These are phyloP conservation scores for Blastomyces silverae DNA, from an alignment of 2,329 filamentous ascomycete genomes.

Conservation along the genomic window DNA sequence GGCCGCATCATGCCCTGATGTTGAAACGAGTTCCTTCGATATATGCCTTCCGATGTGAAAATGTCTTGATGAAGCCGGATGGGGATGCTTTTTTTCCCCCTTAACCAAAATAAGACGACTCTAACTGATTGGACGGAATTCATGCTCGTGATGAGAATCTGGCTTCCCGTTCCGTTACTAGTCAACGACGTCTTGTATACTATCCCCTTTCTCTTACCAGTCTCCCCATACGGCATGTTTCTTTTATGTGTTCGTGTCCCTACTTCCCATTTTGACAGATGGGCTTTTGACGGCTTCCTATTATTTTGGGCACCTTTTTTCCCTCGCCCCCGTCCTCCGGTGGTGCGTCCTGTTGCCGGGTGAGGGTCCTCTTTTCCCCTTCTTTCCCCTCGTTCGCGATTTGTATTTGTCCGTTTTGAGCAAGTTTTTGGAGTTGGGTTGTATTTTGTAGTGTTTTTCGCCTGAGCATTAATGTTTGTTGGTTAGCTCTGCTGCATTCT, in stretches of 20 bases:
- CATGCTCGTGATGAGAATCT: conserved; percentile 4
- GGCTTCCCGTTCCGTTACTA: not conserved
- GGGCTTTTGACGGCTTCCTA: not conserved
- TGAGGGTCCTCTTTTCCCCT: not conserved
- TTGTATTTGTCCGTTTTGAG: not conserved
- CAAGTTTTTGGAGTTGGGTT: conserved; percentile 5
- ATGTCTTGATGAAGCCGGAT: conserved; percentile 3
- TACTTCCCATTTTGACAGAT: not conserved
- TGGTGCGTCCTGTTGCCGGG: not conserved
- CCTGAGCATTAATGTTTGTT: not conserved
- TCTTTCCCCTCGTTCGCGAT: not conserved
- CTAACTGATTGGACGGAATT: not conserved
- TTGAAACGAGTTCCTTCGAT: conserved; percentile 6
- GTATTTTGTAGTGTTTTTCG: conserved; percentile 1
- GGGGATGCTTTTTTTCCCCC: no score
- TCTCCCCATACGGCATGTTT: not conserved
- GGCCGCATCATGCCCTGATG: not conserved
- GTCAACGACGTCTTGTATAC: conserved; percentile 7
- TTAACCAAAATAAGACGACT: not conserved
- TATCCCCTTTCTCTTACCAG: not conserved
- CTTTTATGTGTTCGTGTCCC: not conserved
- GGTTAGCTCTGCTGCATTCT: conserved; percentile 1
- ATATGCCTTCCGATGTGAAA: not conserved
- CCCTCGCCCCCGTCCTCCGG: not conserved
- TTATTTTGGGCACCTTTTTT: not conserved